Percentiles rank a stretch among this genome's conserved stretches.
Conservation (phyloP, 2,329 filamentous ascomycete species). For the Colletotrichum simmondsii region DNA sequence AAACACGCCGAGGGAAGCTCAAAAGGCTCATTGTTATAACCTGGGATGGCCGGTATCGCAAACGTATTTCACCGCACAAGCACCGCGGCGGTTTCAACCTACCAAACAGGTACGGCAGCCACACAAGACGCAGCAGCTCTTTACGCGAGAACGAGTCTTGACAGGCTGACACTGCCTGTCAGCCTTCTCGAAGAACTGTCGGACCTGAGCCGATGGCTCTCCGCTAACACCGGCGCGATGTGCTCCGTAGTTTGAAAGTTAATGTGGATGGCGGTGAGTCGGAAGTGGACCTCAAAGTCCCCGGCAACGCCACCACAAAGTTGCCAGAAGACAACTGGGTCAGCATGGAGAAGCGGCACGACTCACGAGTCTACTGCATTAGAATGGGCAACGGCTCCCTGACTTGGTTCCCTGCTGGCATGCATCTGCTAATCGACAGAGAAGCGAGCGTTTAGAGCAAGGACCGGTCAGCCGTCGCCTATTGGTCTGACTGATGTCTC, state of each 20-base stretch:
- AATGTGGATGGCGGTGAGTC: conserved; percentile 33
- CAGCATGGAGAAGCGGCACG: conserved; percentile 27
- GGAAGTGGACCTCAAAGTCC: conserved; percentile 7
- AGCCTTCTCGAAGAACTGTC: conserved; percentile 21
- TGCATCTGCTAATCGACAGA: conserved; percentile 17
- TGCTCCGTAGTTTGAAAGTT: conserved; percentile 6
- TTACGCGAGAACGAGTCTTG: conserved; percentile 2
- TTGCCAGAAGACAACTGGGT: not conserved
- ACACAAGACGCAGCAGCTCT: not conserved
- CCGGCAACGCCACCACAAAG: conserved; percentile 25
- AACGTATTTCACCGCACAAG: not conserved
- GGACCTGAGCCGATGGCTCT: not conserved
- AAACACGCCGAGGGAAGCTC: not conserved
- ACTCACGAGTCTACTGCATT: conserved; percentile 30
- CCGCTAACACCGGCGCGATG: conserved; percentile 16
- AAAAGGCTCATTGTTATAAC: not conserved
- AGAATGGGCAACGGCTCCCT: conserved; percentile 16
- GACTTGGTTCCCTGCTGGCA: conserved; percentile 26
- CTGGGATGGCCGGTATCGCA: conserved; percentile 22
- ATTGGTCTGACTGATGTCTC: conserved; percentile 25
- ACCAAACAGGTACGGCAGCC: not conserved
- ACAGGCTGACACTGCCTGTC: conserved; percentile 11
- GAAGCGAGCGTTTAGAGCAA: conserved; percentile 29
- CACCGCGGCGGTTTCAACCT: not conserved
- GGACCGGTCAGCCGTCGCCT: conserved; percentile 5